These are phyloP conservation scores for Hibiscus tridactylites DNA, from an alignment of 345 rosid species.

Conservation along the genomic window DNA sequence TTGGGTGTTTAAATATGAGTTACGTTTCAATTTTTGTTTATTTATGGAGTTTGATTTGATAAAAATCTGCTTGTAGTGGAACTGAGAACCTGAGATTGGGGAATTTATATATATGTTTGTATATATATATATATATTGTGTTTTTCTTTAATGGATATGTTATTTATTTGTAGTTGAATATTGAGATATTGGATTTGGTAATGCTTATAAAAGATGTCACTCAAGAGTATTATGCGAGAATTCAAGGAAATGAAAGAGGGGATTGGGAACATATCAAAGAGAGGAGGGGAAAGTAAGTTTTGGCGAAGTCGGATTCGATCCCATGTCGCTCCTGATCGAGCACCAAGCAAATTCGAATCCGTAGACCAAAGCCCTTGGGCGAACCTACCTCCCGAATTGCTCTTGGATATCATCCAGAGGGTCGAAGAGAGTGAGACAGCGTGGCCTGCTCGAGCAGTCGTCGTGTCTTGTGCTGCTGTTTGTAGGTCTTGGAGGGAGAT, in stretches of 20 bases:
- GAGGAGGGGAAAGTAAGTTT: constrained; percentile 39
- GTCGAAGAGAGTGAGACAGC: constrained; percentile 77
- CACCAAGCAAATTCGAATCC: constrained; percentile 12
- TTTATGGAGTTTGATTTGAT: background rate
- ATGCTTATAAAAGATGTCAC: constrained; percentile 45
- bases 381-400: constrained; percentile 74
- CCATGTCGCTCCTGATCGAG: constrained; percentile 85
- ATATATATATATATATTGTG: too few species aligned
- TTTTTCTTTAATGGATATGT: background rate
- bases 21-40: background rate
- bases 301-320: constrained; percentile 54
- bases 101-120: too few species aligned
- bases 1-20: background rate
- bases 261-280: constrained; percentile 64
- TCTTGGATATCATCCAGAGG: constrained; percentile 71
- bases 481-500: constrained; percentile 87
- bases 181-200: constrained; percentile 17
- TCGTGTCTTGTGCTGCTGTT: constrained; percentile 77
- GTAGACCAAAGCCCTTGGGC: constrained; percentile 42
- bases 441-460: constrained; percentile 90
- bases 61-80: too few species aligned
- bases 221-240: constrained; percentile 77
- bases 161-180: constrained; percentile 19
- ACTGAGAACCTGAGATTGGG: background rate
- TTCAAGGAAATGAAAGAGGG: constrained; percentile 72